Conservation (phyloP, 2,329 filamentous ascomycete species). For the Pseudofabraea citricarpa region DNA sequence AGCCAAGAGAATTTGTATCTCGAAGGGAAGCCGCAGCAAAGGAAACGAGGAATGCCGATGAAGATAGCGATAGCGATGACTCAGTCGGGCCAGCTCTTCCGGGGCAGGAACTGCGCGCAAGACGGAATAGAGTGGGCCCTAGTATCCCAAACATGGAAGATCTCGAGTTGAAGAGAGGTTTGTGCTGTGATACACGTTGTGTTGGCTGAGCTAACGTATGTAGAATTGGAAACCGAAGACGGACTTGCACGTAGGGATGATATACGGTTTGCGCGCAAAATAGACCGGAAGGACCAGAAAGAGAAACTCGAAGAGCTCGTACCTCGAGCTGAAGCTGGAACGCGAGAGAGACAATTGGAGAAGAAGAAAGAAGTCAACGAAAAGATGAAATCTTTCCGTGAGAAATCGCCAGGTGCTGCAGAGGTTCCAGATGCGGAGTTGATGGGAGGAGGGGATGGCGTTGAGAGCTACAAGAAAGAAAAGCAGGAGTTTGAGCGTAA, state of each 20-base stretch:
- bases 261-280: conserved; percentile 56
- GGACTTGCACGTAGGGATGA: conserved; percentile 39
- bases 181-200: neutral
- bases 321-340: conserved; percentile 78
- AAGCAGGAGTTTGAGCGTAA: conserved; percentile 62
- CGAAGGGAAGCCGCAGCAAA: conserved; percentile 6
- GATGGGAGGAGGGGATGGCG: conserved; percentile 63
- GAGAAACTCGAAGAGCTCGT: conserved; percentile 74
- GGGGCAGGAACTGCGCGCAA: conserved; percentile 22
- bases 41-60: conserved; percentile 5
- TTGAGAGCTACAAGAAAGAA: conserved; percentile 65
- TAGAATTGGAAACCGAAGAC: conserved; percentile 40
- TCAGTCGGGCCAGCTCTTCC: conserved; percentile 43
- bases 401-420: conserved; percentile 58
- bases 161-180: conserved; percentile 55
- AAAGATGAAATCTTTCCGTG: conserved; percentile 67
- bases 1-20: too few species aligned
- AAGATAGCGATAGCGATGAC: conserved; percentile 28
- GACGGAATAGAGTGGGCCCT: conserved; percentile 39
- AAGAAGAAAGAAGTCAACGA: conserved; percentile 72
- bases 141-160: conserved; percentile 70
- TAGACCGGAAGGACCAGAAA: conserved; percentile 62
- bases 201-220: conserved; percentile 5
- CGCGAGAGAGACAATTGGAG: conserved; percentile 78
- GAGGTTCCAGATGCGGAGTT: conserved; percentile 71